Base-by-base conservation (phyloP, 1,284 basidiomycete species). In the Naganishia albida region DNA sequence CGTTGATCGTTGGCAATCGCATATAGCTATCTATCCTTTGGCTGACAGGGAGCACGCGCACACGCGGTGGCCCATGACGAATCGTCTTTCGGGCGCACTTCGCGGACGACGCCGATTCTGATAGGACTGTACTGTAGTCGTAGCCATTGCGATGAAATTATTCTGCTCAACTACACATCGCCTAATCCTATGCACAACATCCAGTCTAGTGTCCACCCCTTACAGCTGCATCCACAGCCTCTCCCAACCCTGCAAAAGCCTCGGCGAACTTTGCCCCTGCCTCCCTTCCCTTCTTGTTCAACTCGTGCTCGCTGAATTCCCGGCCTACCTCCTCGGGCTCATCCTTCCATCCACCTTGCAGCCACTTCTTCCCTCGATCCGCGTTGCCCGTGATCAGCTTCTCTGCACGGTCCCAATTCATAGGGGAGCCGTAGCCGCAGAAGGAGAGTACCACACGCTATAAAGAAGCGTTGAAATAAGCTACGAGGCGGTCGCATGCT, bases 321-420 rank as follows among this genome's bases (percentile, higher is more conserved):
- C 39, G 26, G 18, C 66, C 66, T 2, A 67, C 46, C 10, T 40
- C 73, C 42, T 73, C 67, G 12, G 68, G 49, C 63, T 77, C 74
- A 16, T 75, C 70, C 65, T 73, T 75, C 78, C 78, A 79, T 18
- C 75, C 76, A 1, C 74, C 74, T 18, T 70, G 65, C 7, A 75
- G 54, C 70, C 75, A 79, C 8, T 67, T 64, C 16, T 65, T 68
- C 4, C 78, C 78, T 20, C 64, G 55, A 66, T 79, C 78, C 67
- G 73, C 74, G 20, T 63, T 54, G 7, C 62, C 56, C 34, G 74
- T 63, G 54, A 79, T 49, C 7, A 66, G 25, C 23, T 46, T 26
- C 34, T 64, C 46, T 20, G 65, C 60, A 10, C 68, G 68, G 6
- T 63, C 62, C 65, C 65, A 69, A 49, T 69, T 69, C 44, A 57